These are phyloP conservation scores for Sextonia rubra DNA, from an alignment of 164 flowering plant genomes.

Conservation along the genomic window DNA sequence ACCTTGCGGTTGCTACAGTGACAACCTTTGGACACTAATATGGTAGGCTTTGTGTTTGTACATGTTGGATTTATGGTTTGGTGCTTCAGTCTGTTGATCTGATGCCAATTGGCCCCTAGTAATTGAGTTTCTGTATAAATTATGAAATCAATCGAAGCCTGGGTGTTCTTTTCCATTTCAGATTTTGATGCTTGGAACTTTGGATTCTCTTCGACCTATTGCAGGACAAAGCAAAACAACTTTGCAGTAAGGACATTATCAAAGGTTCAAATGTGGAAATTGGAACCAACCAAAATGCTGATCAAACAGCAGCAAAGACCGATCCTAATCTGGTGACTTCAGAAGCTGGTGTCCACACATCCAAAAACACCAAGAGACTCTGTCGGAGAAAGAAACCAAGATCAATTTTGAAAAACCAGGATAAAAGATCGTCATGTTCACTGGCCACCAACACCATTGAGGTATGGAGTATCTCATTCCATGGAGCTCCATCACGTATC, in stretches of 20 bases:
- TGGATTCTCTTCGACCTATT: background rate
- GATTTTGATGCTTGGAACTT: background rate
- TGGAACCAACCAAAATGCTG: constrained; percentile 13
- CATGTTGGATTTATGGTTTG: too few relatives aligned
- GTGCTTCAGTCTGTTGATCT: too few relatives aligned
- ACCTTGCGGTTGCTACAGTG: too few relatives aligned
- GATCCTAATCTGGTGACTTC: constrained; percentile 8
- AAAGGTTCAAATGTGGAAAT: constrained; percentile 17
- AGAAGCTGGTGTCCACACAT: constrained; percentile 7
- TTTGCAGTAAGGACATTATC: constrained; percentile 7
- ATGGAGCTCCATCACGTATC: too few relatives aligned
- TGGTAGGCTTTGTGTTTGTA: too few relatives aligned
- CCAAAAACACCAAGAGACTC: constrained; percentile 20
- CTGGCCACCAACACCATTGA: constrained; percentile 6
- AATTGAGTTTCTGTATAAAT: too few relatives aligned
- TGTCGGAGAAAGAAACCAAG: constrained; percentile 18
- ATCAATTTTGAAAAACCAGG: constrained; percentile 23
- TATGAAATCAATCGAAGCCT: too few relatives aligned
- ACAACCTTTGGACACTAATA: too few relatives aligned
- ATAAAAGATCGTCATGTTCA: constrained; percentile 15
- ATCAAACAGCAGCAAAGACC: constrained; percentile 17
- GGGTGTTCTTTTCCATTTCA: background rate
- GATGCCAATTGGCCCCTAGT: too few relatives aligned
- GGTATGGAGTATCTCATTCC: constrained; percentile 13
- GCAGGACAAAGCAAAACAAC: constrained; percentile 26